Evolutionary conservation across 2,329 filamentous ascomycete genomes (phyloP), one percentile per base, ranked within the genome.

Genomic region (Aureobasidium sp.): DNA sequence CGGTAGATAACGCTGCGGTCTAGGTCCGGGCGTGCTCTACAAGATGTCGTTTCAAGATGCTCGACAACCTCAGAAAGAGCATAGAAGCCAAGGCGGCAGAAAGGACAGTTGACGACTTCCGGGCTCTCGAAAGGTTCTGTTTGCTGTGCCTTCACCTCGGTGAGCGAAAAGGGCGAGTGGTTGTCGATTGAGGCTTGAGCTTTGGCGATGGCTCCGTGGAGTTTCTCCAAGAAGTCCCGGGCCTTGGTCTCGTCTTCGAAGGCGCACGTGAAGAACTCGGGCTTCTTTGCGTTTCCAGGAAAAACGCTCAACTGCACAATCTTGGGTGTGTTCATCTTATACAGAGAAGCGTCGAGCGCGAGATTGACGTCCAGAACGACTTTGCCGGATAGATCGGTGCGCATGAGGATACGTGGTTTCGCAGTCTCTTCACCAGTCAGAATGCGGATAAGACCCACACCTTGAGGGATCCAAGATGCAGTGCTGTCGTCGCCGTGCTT

Each of bases 391-490:
- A 89, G 89, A 66, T 91, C 88, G 17, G 84, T 84, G 55, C 90
- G 85, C 65, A 92, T 76, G n/a, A 95, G 75, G 49, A 94, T 77
- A 44, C 90, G 84, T 3, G 86, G 82, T 31, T 81, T 80, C 25
- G 82, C 84, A 0, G 85, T 89, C 17, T 81, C 79, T 71, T 89
- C 88, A 76, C 92, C 82, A 73, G 87, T 87, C 64, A 95, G 78
- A 12, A 96, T 72, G 44, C 88, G 86, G 57, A 92, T 76, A 12
- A 84, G 82, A 0, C 91, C 91, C 7, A 90, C 78, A 48, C 90
- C 90, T 71, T 87, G 84, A 6, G 14, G 17, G 27, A 31, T 11
- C 25, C 29, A 51, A 12, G 31, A 34, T 12, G 12, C 14, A 58
- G 78, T 83, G 68, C 81, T 77, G 6, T 75, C 74, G 14, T 80